phyloP scores from a whole-genome alignment of 176 grass and related monocot genomes.

The Tillandsia fasciculata region DNA sequence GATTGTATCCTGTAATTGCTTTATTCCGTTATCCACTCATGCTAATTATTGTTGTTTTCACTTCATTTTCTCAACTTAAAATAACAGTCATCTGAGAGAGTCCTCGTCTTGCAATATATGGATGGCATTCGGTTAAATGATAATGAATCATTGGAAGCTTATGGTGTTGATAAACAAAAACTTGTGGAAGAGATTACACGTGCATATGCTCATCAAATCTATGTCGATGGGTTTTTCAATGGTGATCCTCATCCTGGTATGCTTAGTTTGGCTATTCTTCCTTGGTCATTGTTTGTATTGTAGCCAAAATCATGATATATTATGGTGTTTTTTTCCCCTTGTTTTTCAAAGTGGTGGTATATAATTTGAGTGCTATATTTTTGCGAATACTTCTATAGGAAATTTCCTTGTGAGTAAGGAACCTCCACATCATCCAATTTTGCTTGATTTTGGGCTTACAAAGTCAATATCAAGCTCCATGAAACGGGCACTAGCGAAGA shows the following conservation, averaged over 20 bases:
- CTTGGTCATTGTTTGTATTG: no score
- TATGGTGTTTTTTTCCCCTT: conserved; percentile 8
- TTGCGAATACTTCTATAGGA: conserved; percentile 37
- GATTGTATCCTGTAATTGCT: background rate
- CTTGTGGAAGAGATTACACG: conserved; percentile 92
- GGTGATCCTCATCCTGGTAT: conserved; percentile 97
- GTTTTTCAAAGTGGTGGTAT: background rate
- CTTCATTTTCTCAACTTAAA: conserved; percentile 9
- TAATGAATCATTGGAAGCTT: conserved; percentile 51
- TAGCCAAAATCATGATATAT: conserved; percentile 11
- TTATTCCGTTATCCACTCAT: no score
- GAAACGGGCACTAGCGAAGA: conserved; percentile 84
- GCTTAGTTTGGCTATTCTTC: background rate
- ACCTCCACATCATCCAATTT: conserved; percentile 71
- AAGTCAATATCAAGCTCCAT: conserved; percentile 75
- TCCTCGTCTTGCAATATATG: conserved; percentile 95
- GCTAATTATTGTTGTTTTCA: no score
- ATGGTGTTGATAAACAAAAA: conserved; percentile 91
- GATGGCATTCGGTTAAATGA: conserved; percentile 92
- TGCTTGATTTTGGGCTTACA: conserved; percentile 98
- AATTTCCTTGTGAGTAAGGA: conserved; percentile 99
- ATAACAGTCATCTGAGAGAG: conserved; percentile 76
- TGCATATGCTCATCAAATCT: conserved; percentile 98
- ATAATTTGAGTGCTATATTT: background rate
- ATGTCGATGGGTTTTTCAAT: conserved; percentile 93